Evolutionary conservation across 73 alveolate species (phyloP).

Genomic region (Symbiodinium natans): DNA sequence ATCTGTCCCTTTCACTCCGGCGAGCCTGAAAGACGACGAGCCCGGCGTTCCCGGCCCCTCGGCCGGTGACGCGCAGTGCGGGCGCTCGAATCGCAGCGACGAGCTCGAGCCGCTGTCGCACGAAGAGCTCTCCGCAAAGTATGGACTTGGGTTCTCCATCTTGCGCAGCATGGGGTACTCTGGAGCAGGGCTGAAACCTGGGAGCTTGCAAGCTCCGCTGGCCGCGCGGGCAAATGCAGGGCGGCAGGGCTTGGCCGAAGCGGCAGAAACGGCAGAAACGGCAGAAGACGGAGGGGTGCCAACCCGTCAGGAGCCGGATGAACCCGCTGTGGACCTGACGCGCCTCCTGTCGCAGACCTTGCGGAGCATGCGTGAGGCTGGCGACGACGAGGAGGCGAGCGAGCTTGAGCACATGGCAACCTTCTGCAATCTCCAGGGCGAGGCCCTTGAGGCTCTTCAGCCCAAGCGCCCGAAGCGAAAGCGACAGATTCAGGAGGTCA

Average conservation of each 20-base stretch:
- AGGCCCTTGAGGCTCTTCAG: neutral
- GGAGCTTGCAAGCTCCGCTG: slow-evolving; percentile 46
- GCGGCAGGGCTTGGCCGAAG: slow-evolving; percentile 48
- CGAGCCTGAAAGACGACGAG: neutral
- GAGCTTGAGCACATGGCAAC: slow-evolving; percentile 63
- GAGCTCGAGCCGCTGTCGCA: slow-evolving; percentile 64
- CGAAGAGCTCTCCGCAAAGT: slow-evolving; percentile 45
- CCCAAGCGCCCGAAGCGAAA: neutral
- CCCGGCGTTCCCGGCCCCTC: no score
- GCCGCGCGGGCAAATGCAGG: slow-evolving; percentile 67
- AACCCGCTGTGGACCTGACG: slow-evolving; percentile 28
- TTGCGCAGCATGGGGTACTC: slow-evolving; percentile 72
- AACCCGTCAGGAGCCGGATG: neutral
- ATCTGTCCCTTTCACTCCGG: neutral
- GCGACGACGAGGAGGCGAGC: slow-evolving; percentile 77
- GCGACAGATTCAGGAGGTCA: neutral
- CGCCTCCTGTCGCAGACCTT: slow-evolving; percentile 3
- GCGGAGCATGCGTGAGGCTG: slow-evolving; percentile 91
- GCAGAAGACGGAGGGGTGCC: neutral
- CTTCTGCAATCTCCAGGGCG: slow-evolving; percentile 28
- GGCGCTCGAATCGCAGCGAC: neutral
- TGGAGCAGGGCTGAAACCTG: slow-evolving; percentile 32
- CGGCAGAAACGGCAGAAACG: neutral
- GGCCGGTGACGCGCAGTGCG: neutral
- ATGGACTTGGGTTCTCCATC: slow-evolving; percentile 45